A percentile compares a stretch with the other conserved stretches of the same genome.
These are phyloP conservation scores for Colletotrichum musicola DNA, from an alignment of 2,329 filamentous ascomycete genomes.

Conservation along the genomic window DNA sequence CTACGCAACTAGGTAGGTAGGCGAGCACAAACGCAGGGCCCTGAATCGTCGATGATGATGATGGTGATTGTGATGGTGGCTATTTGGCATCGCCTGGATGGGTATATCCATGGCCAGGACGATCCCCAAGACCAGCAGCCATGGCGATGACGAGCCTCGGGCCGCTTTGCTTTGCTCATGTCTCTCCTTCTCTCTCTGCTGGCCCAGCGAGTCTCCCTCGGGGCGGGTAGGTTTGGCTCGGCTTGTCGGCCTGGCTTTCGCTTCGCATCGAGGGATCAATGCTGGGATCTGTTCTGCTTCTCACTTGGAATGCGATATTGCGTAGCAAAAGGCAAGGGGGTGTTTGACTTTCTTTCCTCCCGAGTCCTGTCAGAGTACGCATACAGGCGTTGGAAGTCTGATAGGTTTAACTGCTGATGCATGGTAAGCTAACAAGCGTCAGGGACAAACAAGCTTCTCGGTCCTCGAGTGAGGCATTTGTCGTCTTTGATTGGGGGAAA, in stretches of 20 bases:
- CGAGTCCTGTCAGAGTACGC: not conserved
- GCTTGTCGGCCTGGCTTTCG: conserved; percentile 5
- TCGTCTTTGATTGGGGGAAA: conserved; percentile 31
- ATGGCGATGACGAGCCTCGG: conserved; percentile 28
- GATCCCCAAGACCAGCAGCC: not conserved
- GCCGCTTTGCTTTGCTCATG: conserved; percentile 8
- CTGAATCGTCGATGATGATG: conserved; percentile 20
- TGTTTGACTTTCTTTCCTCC: conserved; percentile 16
- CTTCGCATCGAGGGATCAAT: conserved; percentile 14
- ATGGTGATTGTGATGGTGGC: not conserved
- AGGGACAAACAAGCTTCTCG: conserved; percentile 26
- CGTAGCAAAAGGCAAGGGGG: too few species aligned
- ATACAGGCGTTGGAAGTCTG: conserved; percentile 10
- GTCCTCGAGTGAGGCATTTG: conserved; percentile 30
- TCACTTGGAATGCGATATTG: conserved; percentile 4
- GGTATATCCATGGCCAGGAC: conserved; percentile 1
- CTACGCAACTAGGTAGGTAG: not conserved
- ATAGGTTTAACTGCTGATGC: not conserved
- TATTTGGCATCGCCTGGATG: conserved; percentile 2
- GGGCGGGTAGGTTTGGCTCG: conserved; percentile 5
- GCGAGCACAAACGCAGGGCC: conserved; percentile 8
- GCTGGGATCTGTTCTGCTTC: not conserved
- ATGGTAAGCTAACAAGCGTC: conserved; percentile 3
- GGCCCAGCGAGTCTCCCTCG: not conserved
- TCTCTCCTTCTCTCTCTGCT: not conserved